These are phyloP conservation scores for Gardenia jasminoides DNA, from an alignment of 257 asterid species.

Conservation along the genomic window DNA sequence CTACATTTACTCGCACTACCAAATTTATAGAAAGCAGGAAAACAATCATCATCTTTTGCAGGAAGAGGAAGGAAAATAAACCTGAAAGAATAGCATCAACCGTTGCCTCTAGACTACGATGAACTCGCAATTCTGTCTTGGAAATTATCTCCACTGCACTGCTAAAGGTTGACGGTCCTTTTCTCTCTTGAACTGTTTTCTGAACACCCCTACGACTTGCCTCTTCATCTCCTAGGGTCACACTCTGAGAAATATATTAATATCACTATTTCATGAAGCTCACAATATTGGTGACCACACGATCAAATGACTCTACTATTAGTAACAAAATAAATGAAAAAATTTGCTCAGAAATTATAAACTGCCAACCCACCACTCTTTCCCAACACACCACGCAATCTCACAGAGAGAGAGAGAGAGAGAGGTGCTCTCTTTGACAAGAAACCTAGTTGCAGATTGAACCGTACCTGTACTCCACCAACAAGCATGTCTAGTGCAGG, in stretches of 20 bases:
- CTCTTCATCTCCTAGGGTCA: constrained; percentile 97
- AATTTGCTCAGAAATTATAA: neutral
- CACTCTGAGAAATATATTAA: constrained; percentile 60
- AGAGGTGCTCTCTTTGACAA: neutral
- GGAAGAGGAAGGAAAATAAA: constrained; percentile 26
- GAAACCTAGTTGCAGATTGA: neutral
- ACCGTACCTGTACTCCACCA: constrained; percentile 91
- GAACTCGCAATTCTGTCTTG: constrained; percentile 72
- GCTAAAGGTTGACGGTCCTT: constrained; percentile 90
- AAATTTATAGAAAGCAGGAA: constrained; percentile 9
- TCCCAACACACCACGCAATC: no score
- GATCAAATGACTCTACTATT: neutral
- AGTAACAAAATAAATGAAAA: neutral
- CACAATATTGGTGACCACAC: neutral
- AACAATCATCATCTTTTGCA: constrained; percentile 5
- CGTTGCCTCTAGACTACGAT: constrained; percentile 78
- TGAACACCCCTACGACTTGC: constrained; percentile 96
- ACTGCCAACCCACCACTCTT: neutral
- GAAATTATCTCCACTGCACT: constrained; percentile 95
- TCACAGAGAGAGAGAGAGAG: neutral
- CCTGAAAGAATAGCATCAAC: constrained; percentile 92
- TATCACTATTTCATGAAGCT: constrained; percentile 3
- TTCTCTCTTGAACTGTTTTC: constrained; percentile 89
- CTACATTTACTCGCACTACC: constrained; percentile 15
- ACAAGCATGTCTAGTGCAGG: constrained; percentile 97